A percentile compares a stretch with the other conserved stretches of the same genome.
phyloP scores from a whole-genome alignment of 805 yeast genomes.

The Saturnispora serradocipensis region DNA sequence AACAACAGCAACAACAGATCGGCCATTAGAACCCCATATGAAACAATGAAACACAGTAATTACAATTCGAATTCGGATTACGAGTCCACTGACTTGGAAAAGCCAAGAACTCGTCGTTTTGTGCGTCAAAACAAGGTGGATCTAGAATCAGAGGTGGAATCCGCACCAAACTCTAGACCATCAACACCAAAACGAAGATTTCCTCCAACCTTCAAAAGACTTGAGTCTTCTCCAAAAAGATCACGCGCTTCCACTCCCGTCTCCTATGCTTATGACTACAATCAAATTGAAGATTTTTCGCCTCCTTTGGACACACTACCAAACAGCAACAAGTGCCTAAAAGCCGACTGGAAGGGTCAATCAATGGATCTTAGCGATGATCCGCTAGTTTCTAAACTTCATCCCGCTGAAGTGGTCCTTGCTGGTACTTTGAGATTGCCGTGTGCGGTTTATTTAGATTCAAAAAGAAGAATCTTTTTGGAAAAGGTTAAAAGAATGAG shows the following conservation, averaged over 20 bases:
- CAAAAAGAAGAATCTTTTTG: constrained; percentile 75
- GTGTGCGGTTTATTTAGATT: constrained; percentile 68
- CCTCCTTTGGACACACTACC: constrained; percentile 65
- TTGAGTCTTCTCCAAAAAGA: constrained; percentile 21
- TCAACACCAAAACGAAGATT: constrained; percentile 21
- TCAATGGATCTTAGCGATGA: constrained; percentile 85
- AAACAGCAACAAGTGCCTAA: constrained; percentile 58
- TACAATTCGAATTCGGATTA: constrained; percentile 25
- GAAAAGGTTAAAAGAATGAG: constrained; percentile 78
- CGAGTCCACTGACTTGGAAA: constrained; percentile 33
- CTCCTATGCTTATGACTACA: constrained; percentile 52
- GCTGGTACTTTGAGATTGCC: constrained; percentile 90
- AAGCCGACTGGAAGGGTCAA: constrained; percentile 97
- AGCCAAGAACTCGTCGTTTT: constrained; percentile 53
- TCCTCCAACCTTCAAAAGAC: constrained; percentile 10
- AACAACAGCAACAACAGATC: constrained; percentile 1
- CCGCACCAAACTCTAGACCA: constrained; percentile 23
- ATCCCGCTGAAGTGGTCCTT: constrained; percentile 82
- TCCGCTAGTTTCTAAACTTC: constrained; percentile 63
- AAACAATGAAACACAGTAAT: constrained; percentile 7
- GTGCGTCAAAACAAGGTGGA: constrained; percentile 25
- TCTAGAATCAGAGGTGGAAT: constrained; percentile 23
- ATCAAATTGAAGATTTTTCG: constrained; percentile 71
- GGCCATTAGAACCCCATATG: constrained; percentile 4
- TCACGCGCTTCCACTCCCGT: constrained; percentile 31